These are phyloP conservation scores for Russula griseocarnosa DNA, from an alignment of 768 basidiomycete species.

Conservation along the genomic window DNA sequence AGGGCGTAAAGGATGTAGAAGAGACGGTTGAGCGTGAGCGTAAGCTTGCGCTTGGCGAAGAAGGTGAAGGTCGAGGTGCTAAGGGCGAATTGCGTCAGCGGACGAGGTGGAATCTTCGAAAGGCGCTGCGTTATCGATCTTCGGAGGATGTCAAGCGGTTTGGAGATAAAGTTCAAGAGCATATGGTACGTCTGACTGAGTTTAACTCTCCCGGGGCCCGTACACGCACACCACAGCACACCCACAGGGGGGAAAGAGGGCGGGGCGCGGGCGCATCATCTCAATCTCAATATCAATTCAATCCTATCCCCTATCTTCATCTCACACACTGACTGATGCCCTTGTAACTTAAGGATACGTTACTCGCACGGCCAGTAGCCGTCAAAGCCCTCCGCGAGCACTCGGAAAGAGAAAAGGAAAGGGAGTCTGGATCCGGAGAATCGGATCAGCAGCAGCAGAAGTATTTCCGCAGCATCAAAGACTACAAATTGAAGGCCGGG, in stretches of 20 bases:
- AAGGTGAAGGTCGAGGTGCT: background rate
- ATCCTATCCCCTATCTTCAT: too few species aligned
- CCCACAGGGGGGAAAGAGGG: too few species aligned
- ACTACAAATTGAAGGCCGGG: constrained; percentile 27
- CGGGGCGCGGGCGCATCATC: too few species aligned
- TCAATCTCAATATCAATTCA: too few species aligned
- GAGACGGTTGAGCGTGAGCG: constrained; percentile 50
- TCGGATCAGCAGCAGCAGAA: constrained; percentile 17
- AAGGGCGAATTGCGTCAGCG: constrained; percentile 49
- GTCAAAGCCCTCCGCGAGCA: constrained; percentile 23
- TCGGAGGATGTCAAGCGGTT: constrained; percentile 46
- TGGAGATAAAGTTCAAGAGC: constrained; percentile 52
- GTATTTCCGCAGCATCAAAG: constrained; percentile 29
- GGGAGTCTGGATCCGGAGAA: constrained; percentile 11
- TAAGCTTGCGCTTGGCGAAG: constrained; percentile 42
- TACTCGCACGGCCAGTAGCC: constrained; percentile 27
- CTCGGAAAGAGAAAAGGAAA: constrained; percentile 13
- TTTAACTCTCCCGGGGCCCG: too few species aligned
- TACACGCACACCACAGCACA: too few species aligned
- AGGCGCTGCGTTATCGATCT: constrained; percentile 60
- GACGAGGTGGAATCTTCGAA: constrained; percentile 74
- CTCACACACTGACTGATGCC: background rate
- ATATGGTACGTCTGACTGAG: constrained; percentile 52
- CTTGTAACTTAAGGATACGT: constrained; percentile 15
- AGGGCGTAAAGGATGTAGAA: constrained; percentile 45